Conservation (phyloP, 495 filamentous ascomycete genomes). For the Amniculicola lignicola region DNA sequence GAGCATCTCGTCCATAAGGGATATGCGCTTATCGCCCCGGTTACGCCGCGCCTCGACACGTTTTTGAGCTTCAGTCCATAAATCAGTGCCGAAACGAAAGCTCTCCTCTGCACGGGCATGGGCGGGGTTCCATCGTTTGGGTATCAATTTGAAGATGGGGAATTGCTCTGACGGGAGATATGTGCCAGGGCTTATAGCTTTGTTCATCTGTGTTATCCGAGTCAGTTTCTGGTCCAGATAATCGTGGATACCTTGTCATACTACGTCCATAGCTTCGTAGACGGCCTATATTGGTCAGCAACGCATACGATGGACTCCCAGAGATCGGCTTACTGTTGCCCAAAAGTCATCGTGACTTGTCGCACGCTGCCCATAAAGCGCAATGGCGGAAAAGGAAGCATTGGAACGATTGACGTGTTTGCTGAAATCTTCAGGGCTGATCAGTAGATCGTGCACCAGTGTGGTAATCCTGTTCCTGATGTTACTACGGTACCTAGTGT, state of each 20-base stretch:
- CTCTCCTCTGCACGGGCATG: constrained; percentile 1
- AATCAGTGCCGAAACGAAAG: neutral
- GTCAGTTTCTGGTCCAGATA: neutral
- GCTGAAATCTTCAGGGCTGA: constrained; percentile 11
- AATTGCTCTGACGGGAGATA: constrained; percentile 21
- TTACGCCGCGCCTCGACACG: neutral
- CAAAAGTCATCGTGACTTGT: constrained; percentile 12
- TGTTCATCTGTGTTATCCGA: constrained; percentile 3
- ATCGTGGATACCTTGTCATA: neutral
- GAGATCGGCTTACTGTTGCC: constrained; percentile 2
- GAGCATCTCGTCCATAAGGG: constrained; percentile 7
- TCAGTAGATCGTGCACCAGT: constrained; percentile 12
- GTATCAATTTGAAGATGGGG: constrained; percentile 18
- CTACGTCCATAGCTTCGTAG: constrained; percentile 5
- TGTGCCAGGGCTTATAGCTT: constrained; percentile 5
- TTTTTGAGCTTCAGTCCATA: constrained; percentile 6
- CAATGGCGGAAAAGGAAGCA: constrained; percentile 5
- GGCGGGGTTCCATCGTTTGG: constrained; percentile 4
- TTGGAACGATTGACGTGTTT: constrained; percentile 8
- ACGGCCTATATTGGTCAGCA: constrained; percentile 12
- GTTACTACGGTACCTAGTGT: neutral
- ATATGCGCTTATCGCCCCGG: constrained; percentile 12
- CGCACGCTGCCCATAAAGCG: constrained; percentile 10
- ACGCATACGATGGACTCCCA: neutral
- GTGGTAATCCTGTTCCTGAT: constrained; percentile 1